These are phyloP conservation scores for Olyra latifolia DNA, from an alignment of 176 grass and related monocot species.

Conservation along the genomic window DNA sequence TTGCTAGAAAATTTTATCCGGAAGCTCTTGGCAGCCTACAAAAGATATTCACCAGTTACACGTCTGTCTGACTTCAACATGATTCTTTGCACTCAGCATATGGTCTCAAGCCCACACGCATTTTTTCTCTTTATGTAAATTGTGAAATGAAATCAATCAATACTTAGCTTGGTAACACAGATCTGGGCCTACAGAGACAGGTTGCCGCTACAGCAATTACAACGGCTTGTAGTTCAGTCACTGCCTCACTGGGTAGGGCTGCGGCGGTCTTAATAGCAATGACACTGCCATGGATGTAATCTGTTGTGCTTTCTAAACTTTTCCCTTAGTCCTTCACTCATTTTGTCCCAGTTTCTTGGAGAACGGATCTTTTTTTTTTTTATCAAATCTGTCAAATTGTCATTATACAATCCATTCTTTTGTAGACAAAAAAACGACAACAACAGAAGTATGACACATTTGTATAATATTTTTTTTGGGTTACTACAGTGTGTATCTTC, in stretches of 20 bases:
- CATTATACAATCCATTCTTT: constrained; percentile 49
- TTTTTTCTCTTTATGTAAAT: constrained; percentile 51
- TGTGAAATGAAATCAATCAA: constrained; percentile 56
- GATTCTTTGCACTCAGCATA: constrained; percentile 48
- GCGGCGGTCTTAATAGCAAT: constrained; percentile 35
- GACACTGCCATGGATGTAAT: constrained; percentile 51
- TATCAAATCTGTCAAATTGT: not conserved
- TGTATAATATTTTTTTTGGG: not conserved
- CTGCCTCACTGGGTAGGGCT: constrained; percentile 27
- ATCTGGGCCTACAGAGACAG: constrained; percentile 36
- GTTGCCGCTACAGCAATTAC: constrained; percentile 33
- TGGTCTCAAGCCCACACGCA: not conserved
- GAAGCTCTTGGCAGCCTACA: constrained; percentile 78
- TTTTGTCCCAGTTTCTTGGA: not conserved
- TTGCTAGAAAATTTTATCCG: constrained; percentile 89
- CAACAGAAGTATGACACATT: constrained; percentile 14
- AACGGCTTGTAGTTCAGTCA: constrained; percentile 36
- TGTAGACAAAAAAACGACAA: constrained; percentile 42
- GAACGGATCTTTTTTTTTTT: constrained; percentile 45
- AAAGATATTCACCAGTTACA: constrained; percentile 82
- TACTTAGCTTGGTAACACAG: constrained; percentile 40
- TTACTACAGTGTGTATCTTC: not conserved
- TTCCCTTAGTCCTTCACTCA: not conserved
- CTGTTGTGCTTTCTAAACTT: constrained; percentile 48
- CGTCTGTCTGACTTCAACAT: constrained; percentile 54